Percentiles rank a stretch among this genome's conserved stretches.
These are phyloP conservation scores for Rhododendron molle DNA, from an alignment of 148 eudicot genomes.

Conservation along the genomic window DNA sequence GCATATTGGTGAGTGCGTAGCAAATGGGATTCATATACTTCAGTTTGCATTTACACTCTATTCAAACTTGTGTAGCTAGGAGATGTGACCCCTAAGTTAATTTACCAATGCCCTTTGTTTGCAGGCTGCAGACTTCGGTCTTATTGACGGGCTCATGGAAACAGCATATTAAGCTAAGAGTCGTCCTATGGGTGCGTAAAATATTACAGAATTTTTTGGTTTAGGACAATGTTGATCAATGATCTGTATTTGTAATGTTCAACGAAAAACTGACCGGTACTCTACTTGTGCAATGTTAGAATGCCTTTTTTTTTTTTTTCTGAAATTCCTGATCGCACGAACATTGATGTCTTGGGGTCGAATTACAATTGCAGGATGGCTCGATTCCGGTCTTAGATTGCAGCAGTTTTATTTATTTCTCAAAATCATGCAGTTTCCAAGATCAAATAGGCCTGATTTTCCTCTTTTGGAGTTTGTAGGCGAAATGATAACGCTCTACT, in stretches of 20 bases:
- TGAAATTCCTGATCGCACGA: not conserved
- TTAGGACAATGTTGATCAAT: not conserved
- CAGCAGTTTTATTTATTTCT: not conserved
- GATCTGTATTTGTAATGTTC: not conserved
- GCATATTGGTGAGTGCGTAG: not conserved
- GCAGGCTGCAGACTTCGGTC: constrained; percentile 92
- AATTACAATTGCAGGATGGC: not conserved
- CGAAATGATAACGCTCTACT: not conserved
- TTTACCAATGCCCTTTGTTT: not conserved
- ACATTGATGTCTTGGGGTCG: not conserved
- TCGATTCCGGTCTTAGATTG: not conserved
- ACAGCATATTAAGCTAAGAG: constrained; percentile 49
- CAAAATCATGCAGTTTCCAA: not conserved
- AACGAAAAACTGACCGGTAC: not conserved
- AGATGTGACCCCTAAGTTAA: not conserved
- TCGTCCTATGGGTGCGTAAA: not conserved
- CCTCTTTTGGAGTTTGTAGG: not conserved
- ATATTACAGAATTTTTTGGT: not conserved
- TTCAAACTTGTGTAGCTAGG: not conserved
- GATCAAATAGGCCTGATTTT: not conserved
- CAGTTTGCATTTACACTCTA: not conserved
- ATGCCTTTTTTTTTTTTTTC: not conserved
- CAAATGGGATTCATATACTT: not conserved
- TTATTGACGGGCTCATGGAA: constrained; percentile 73
- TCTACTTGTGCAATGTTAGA: not conserved